These are phyloP conservation scores for Pleurotus citrinopileatus DNA, from an alignment of 768 basidiomycete species.

Conservation along the genomic window DNA sequence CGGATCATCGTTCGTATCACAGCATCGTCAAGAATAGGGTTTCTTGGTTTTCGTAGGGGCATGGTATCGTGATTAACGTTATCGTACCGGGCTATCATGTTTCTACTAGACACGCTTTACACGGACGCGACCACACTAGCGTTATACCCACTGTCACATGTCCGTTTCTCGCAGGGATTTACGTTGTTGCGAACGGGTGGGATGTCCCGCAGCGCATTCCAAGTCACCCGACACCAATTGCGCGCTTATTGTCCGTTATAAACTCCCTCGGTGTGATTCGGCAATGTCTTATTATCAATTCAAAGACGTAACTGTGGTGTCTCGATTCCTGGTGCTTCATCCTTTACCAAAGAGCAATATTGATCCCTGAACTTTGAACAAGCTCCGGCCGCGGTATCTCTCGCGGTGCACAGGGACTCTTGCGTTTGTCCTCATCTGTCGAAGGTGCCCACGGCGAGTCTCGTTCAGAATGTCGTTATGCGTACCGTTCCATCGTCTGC, in stretches of 20 bases:
- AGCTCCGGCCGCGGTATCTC: background rate
- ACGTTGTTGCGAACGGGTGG: background rate
- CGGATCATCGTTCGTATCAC: background rate
- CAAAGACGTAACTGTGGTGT: background rate
- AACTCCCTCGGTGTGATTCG: background rate
- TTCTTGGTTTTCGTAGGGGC: background rate
- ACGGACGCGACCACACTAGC: background rate
- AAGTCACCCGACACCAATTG: slow-evolving; percentile 1
- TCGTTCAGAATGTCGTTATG: too few relatives aligned
- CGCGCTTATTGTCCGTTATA: background rate
- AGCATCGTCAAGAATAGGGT: background rate
- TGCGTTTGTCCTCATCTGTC: too few relatives aligned
- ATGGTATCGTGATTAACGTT: background rate
- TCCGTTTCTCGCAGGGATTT: slow-evolving; percentile 2
- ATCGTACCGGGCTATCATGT: background rate
- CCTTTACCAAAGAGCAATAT: too few relatives aligned
- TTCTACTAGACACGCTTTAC: background rate
- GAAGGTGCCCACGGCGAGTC: too few relatives aligned
- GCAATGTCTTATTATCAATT: background rate
- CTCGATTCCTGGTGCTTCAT: background rate
- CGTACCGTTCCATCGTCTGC: background rate
- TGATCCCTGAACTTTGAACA: background rate
- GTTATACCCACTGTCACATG: slow-evolving; percentile 6
- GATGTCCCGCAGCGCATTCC: background rate
- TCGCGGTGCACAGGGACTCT: too few relatives aligned